Base-by-base conservation (phyloP, 768 basidiomycete genomes). In the Mrakia blollopis region DNA sequence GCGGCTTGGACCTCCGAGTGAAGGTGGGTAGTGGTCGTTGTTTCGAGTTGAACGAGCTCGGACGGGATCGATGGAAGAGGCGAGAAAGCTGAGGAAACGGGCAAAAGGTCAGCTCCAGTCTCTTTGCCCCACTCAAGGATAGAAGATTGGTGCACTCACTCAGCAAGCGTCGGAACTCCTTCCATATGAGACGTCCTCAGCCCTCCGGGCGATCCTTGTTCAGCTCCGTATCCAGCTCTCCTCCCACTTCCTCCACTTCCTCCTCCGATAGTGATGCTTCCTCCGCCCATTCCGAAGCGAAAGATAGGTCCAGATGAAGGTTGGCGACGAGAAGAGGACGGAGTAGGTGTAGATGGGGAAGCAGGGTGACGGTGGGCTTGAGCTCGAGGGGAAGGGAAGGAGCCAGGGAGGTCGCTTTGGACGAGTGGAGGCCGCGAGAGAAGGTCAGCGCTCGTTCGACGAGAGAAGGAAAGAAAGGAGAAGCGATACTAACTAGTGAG, bases 251-350 rank as follows among this genome's bases (percentile, higher is more conserved):
- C 63, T 3, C 63, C 52, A 37, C 35, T 57, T 30, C 76, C 76
- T 62, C 76, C 76, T 32, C 76, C 76, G 50, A 77, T 70, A 21
- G 68, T 76, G 41, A 76, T 69, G 54, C 52, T 35, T 32, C 75
- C 75, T 30, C 75, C 75, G 60, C 75, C 67, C 44, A 68, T 50
- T 28, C 75, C 68, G 52, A 76, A 70, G 16, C 75, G 75, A 69
- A 76, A 76, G 52, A 75, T 41, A 0, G 57, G 75, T 23, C 47
- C 54, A 32, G 50, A 14, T 18, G 74, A 18, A 16, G 61, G 52
- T 10, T 28, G 52, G 18, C 54, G 75, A 32, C 52, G 68, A 18
- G 57, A 23, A 3, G 69, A n/a, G n/a, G 28, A 21, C 41, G 68
- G 21, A 25, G 57, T 23, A 0, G 69, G 41, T n/a, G n/a, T 30